Base-by-base conservation (phyloP, 148 eudicot genomes). In the Rhododendron ovatum region DNA sequence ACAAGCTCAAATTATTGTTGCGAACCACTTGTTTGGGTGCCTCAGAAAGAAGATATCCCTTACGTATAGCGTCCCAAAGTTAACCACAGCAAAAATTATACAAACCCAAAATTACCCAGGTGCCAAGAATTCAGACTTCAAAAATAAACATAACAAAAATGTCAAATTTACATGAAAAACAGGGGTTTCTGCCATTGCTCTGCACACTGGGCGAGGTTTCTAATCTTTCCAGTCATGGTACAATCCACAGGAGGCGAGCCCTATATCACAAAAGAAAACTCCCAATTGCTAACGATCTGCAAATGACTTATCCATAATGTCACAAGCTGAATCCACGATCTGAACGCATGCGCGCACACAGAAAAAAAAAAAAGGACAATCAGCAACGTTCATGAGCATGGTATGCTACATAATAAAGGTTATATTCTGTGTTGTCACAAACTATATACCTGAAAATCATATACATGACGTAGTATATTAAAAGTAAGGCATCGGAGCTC, bases 321-420 rank as follows among this genome's bases (percentile, higher is more conserved):
- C 90, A 28, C 91, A 91, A 2, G 99, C 99, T 85, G 99, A 94
- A 89, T 96, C 98, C 98, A 95, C 89, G 86, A 96, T 92, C 98
- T 95, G 96, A 91, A 89, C 67, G 74, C 20, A 88, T 45, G 76
- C 63, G 53, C 80, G 24, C 69, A 81, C 33, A 13, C 14, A 12
- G 3, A 28, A 3, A 65, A 7, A 10, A 7, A 24, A 24, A 2
- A 13, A 28, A 69, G 28, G 26, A 11, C 30, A 69, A 84, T 63
- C 59, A 88, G 69, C 65, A 7, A 45, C 7, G 39, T 53, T 18
- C 41, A 84, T 45, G 20, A 63, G 87, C 37, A 53, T 67, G 50
- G 65, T 22, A 61, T 77, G 45, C 45, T 5, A 51, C 24, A 71
- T 20, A 33, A 84, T 47, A 84, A 84, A 11, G 26, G 41, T 4